These are phyloP conservation scores for Phytophthora macrochlamydospora DNA, from an alignment of 352 stramenopile species.

Conservation along the genomic window DNA sequence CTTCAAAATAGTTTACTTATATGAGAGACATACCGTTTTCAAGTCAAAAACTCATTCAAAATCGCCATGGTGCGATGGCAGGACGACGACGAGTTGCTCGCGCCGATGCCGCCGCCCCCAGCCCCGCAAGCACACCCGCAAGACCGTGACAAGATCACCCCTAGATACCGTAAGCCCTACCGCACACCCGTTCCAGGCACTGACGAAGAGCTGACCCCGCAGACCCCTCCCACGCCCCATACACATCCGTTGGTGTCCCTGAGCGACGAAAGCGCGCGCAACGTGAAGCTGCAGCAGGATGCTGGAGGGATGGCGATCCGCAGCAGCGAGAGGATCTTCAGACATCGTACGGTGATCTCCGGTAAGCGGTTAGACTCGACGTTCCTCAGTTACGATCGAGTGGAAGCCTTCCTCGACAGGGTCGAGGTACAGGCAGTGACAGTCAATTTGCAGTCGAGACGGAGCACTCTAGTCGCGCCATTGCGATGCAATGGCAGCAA, in stretches of 20 bases:
- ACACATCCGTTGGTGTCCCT: constrained; percentile 54
- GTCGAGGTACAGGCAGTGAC: constrained; percentile 18
- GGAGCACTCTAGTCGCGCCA: constrained; percentile 46
- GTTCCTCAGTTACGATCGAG: constrained; percentile 54
- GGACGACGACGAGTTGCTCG: constrained; percentile 47
- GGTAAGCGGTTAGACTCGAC: constrained; percentile 56
- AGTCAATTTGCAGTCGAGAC: constrained; percentile 29
- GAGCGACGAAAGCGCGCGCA: constrained; percentile 26
- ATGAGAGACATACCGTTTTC: not conserved
- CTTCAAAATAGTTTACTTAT: not conserved
- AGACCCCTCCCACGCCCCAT: constrained; percentile 54
- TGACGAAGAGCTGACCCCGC: constrained; percentile 34
- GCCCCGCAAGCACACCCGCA: constrained; percentile 39
- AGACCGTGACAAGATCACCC: constrained; percentile 7
- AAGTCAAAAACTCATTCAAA: constrained; percentile 7
- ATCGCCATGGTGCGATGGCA: constrained; percentile 10
- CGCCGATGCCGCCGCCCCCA: constrained; percentile 57
- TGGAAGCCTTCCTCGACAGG: constrained; percentile 37
- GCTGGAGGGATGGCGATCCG: constrained; percentile 18
- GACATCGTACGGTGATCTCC: constrained; percentile 2
- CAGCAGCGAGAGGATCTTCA: constrained; percentile 19
- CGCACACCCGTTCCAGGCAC: constrained; percentile 8
- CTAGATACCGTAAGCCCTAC: not conserved
- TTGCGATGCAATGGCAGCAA: constrained; percentile 44
- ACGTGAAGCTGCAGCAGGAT: constrained; percentile 26